Evolutionary conservation across 768 basidiomycete genomes (phyloP).

Genomic region (Rickenella mellea): DNA sequence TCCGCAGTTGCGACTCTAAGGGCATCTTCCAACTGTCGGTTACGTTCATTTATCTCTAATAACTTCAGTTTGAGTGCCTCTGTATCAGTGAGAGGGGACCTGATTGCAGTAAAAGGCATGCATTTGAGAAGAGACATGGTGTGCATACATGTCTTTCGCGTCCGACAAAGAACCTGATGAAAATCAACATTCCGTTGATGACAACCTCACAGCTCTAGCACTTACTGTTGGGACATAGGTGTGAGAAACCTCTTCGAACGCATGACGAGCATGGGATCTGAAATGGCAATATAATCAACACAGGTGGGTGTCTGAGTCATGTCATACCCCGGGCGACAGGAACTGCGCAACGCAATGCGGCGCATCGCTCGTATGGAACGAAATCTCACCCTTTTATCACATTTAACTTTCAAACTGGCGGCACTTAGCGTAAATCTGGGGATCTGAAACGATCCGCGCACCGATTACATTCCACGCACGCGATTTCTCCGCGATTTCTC

Average conservation of each 20-base stretch:
- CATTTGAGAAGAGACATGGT: background rate
- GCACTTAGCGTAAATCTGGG: background rate
- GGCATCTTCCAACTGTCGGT: constrained; percentile 52
- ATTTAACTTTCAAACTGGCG: constrained; percentile 60
- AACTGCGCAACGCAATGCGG: background rate
- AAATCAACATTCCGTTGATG: constrained; percentile 2
- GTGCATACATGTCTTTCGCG: constrained; percentile 39
- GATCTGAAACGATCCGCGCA: background rate
- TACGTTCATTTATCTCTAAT: constrained; percentile 54
- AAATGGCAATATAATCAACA: background rate
- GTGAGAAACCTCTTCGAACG: constrained; percentile 64
- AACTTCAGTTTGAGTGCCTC: constrained; percentile 54
- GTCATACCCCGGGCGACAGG: background rate
- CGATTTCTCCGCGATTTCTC: constrained; percentile 10
- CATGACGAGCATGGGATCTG: constrained; percentile 3
- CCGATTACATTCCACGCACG: constrained; percentile 13
- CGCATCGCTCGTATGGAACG: too few species aligned
- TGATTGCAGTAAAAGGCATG: background rate
- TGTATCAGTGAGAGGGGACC: constrained; percentile 42
- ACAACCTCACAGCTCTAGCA: constrained; percentile 9
- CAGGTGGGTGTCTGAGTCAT: constrained; percentile 31
- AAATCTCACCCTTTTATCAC: constrained; percentile 54
- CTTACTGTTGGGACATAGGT: constrained; percentile 63
- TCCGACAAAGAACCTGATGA: constrained; percentile 58
- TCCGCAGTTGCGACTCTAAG: constrained; percentile 28